Percentiles rank a stretch among this genome's conserved stretches.
phyloP scores from a whole-genome alignment of 495 filamentous ascomycete species.

The Jackrogersella multiformis region DNA sequence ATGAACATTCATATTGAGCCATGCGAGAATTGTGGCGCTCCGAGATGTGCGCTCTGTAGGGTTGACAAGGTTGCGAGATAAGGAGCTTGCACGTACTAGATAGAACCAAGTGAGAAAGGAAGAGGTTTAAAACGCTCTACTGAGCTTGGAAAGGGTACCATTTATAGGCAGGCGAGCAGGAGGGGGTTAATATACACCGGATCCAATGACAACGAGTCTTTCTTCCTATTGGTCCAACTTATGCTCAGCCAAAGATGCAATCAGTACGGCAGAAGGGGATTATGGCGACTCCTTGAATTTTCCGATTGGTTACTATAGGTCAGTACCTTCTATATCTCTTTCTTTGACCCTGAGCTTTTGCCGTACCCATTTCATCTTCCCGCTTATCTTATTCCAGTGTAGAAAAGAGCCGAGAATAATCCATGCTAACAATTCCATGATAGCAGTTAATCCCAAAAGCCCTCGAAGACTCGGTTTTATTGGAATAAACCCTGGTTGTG shows the following conservation, averaged over 20 bases:
- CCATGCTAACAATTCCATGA: background rate
- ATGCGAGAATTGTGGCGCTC: constrained; percentile 8
- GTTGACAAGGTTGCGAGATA: constrained; percentile 5
- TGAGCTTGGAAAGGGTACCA: too few relatives aligned
- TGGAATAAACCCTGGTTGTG: constrained; percentile 2
- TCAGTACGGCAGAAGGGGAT: too few relatives aligned
- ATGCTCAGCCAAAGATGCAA: too few relatives aligned
- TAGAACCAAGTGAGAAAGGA: too few relatives aligned
- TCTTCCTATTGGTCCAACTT: too few relatives aligned
- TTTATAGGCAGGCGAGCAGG: too few relatives aligned
- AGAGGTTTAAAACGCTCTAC: too few relatives aligned
- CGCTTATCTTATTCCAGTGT: background rate
- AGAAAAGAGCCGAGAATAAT: background rate
- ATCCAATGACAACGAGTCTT: too few relatives aligned
- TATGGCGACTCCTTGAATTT: too few relatives aligned
- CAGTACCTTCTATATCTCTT: background rate
- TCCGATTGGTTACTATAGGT: too few relatives aligned
- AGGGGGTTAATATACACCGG: too few relatives aligned
- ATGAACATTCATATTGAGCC: constrained; percentile 11
- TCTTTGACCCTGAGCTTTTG: background rate
- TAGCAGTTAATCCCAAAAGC: background rate
- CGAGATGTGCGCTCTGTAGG: constrained; percentile 6
- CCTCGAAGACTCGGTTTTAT: background rate
- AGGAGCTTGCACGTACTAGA: too few relatives aligned
- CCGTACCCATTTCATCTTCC: background rate